A percentile compares a stretch with the other conserved stretches of the same genome.
phyloP scores from a whole-genome alignment of 2,329 filamentous ascomycete species.

The Fusarium tricinctum region DNA sequence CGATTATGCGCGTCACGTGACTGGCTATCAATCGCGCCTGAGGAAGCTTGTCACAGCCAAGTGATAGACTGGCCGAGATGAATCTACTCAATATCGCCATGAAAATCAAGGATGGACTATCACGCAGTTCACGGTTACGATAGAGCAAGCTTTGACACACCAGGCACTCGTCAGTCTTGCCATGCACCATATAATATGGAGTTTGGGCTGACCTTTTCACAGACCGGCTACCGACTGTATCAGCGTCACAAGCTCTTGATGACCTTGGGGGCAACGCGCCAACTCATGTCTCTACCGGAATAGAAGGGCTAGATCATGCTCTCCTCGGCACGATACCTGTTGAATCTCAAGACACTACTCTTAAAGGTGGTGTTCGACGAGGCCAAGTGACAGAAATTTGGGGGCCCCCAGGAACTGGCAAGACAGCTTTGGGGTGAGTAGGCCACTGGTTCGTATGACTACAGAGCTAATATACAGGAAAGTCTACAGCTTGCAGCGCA shows the following conservation, averaged over 20 bases:
- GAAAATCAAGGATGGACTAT: slow-evolving; percentile 66
- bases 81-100: slow-evolving; percentile 41
- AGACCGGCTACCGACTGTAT: slow-evolving; percentile 84
- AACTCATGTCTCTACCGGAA: slow-evolving; percentile 68
- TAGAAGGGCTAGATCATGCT: slow-evolving; percentile 65
- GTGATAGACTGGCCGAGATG: slow-evolving; percentile 22
- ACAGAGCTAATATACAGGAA: slow-evolving; percentile 36
- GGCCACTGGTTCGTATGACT: slow-evolving; percentile 24
- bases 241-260: slow-evolving; percentile 79
- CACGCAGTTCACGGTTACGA: slow-evolving; percentile 72
- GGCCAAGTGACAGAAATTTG: slow-evolving; percentile 89
- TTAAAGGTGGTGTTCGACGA: slow-evolving; percentile 72
- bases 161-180: slow-evolving; percentile 64
- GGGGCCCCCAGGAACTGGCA: slow-evolving; percentile 88
- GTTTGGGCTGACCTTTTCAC: slow-evolving; percentile 32
- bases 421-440: slow-evolving; percentile 83
- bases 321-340: slow-evolving; percentile 51
- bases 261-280: slow-evolving; percentile 66
- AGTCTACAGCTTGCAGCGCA: slow-evolving; percentile 79
- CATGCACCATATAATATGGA: slow-evolving; percentile 7
- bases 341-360: slow-evolving; percentile 30
- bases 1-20: slow-evolving; percentile 36
- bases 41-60: background rate
- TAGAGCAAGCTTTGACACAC: slow-evolving; percentile 70
- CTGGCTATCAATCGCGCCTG: background rate